Base-by-base conservation (phyloP, 352 stramenopile genomes). In the Pythium oligandrum region DNA sequence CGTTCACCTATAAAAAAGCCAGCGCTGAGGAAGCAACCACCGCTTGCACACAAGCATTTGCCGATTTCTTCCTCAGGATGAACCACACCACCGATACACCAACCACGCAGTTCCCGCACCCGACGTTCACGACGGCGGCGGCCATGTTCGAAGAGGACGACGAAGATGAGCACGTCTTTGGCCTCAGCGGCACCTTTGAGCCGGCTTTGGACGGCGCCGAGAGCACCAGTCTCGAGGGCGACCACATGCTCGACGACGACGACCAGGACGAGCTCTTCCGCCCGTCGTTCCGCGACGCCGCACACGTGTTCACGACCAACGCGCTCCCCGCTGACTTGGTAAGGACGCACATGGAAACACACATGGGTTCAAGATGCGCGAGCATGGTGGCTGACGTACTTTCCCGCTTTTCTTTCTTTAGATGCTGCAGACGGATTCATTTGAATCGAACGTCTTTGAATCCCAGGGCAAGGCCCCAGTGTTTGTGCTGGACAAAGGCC, bases 241-340 rank as follows among this genome's bases (percentile, higher is more conserved):
- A 53, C 36, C 7, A 53, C 33, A 26, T n/a, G 34, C 1, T 53
- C 48, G 33, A 53, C 35, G 36, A 30, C 48, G 35, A 60, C 38
- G 39, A 53, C 44, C 53, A 51, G 36, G 44, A 40, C 40, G 47
- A 53, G 44, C 57, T 57, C 11, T 48, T 55, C 33, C 17, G 17
- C 17, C 61, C 57, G 35, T 61, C 70, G 53, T 82, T 77, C 53
- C 70, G 72, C 35, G 72, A 82, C 67, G 68, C 64, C 2, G 48
- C 70, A 34, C 72, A 77, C 65, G 64, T 71, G 51, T 83, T 83
- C 55, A 63, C 70, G 0, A 71, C 59, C 32, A 47, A 52, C 44
- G 54, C 9, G 9, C 9, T 11, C 43, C 43, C 43, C 43, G 9
- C 9, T 30, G 43, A 48, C 43, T 30, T 48, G 43, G 43, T 48